phyloP scores from a whole-genome alignment of 805 yeast species.

The Suhomyces faveliae region DNA sequence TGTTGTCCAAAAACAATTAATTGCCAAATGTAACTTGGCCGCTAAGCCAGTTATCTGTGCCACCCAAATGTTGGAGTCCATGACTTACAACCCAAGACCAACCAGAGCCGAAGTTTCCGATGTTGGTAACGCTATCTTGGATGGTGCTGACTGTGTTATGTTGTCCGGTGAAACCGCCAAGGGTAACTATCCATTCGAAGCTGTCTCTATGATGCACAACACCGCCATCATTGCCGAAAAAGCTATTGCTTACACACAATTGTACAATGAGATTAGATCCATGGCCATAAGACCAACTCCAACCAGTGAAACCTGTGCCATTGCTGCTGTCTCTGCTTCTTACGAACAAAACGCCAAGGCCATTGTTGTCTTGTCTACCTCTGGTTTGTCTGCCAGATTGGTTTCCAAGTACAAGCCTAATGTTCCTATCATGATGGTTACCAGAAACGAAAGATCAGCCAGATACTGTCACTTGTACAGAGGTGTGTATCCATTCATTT shows the following conservation, averaged over 20 bases:
- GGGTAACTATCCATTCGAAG: conserved; percentile 97
- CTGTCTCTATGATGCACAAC: conserved; percentile 98
- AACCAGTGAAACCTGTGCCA: conserved; percentile 94
- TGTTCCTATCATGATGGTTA: conserved; percentile 96
- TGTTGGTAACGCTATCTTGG: conserved; percentile 98
- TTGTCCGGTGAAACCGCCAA: conserved; percentile 99
- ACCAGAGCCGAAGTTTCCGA: conserved; percentile 99
- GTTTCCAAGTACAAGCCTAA: conserved; percentile 97
- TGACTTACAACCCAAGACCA: conserved; percentile 99
- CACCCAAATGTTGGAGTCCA: conserved; percentile 98
- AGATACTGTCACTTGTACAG: conserved; percentile 95
- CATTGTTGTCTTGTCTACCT: conserved; percentile 90
- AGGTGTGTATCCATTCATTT: conserved; percentile 97
- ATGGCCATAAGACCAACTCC: conserved; percentile 85
- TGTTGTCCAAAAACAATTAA: conserved; percentile 97
- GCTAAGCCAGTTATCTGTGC: conserved; percentile 99
- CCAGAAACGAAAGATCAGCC: conserved; percentile 91
- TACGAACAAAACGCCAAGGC: conserved; percentile 97
- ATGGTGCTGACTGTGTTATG: conserved; percentile 99
- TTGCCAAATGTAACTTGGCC: conserved; percentile 98
- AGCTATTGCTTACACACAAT: conserved; percentile 84
- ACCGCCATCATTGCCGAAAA: conserved; percentile 94
- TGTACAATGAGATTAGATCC: conserved; percentile 84
- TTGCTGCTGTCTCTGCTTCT: conserved; percentile 94
- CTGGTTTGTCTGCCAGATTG: conserved; percentile 94